A percentile compares a stretch with the other conserved stretches of the same genome.
These are phyloP conservation scores for Entonaema liquescens DNA, from an alignment of 495 filamentous ascomycete genomes.

Conservation along the genomic window DNA sequence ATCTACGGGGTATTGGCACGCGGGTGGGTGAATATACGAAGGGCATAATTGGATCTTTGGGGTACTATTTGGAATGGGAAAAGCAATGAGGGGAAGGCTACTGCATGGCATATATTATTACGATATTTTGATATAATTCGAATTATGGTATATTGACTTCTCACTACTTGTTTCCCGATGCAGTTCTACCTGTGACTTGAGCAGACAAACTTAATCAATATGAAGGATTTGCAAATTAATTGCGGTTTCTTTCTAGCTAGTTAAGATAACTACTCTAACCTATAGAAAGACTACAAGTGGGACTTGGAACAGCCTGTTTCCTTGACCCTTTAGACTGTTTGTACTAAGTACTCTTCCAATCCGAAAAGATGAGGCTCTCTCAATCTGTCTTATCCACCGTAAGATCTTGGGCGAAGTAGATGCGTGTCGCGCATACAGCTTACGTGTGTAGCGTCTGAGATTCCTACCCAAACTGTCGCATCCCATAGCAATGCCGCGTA, in stretches of 20 bases:
- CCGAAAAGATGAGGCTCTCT: background rate
- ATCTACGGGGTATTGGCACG: conserved; percentile 15
- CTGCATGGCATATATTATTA: background rate
- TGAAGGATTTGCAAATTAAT: background rate
- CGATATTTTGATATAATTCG: background rate
- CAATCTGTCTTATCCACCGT: background rate
- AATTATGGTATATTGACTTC: background rate
- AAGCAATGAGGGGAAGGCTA: conserved; percentile 9
- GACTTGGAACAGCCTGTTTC: background rate
- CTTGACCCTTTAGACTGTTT: background rate
- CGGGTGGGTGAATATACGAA: conserved; percentile 22
- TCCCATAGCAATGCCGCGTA: background rate
- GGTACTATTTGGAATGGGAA: conserved; percentile 6
- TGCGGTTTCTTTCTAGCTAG: background rate
- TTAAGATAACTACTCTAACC: background rate
- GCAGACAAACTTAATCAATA: background rate
- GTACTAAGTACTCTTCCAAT: background rate
- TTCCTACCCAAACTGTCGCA: background rate
- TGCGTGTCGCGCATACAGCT: background rate
- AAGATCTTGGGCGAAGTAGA: background rate
- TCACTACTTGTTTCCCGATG: background rate
- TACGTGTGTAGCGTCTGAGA: background rate
- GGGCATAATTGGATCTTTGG: conserved; percentile 1
- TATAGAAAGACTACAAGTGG: too few relatives aligned
- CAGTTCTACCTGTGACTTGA: background rate